Evolutionary conservation across 2,329 filamentous ascomycete species (phyloP).

Genomic region (Ascochyta pisi): DNA sequence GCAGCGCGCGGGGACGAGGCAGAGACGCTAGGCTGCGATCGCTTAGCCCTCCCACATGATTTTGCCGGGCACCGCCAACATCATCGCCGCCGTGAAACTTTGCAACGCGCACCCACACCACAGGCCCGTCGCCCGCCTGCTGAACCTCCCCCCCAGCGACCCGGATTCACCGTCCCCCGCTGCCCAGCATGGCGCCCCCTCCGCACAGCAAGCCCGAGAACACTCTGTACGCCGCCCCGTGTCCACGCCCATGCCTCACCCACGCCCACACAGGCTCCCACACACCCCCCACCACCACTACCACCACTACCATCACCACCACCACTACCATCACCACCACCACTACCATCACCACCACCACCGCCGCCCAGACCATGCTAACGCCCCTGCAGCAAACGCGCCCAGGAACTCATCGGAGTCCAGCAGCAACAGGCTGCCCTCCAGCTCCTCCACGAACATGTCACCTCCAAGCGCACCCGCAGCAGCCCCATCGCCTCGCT

Average conservation of each 20-base stretch:
- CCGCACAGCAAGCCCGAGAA: conserved; percentile 98
- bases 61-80: conserved; percentile 20
- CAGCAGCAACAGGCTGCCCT: conserved; percentile 91
- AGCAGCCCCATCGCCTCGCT: conserved; percentile 95
- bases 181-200: conserved; percentile 82
- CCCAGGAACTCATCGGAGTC: conserved; percentile 98
- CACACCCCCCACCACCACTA: neutral
- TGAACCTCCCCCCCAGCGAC: conserved; percentile 31
- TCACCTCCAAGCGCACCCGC: conserved; percentile 96
- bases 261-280: neutral
- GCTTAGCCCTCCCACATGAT: conserved; percentile 17
- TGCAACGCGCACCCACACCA: conserved; percentile 23
- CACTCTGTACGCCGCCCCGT: conserved; percentile 67
- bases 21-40: conserved; percentile 1
- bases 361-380: conserved; percentile 23
- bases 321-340: neutral
- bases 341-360: neutral
- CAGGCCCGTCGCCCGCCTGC: conserved; percentile 16
- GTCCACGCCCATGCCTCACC: neutral
- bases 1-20: neutral
- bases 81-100: conserved; percentile 28
- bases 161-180: conserved; percentile 31
- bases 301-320: no score
- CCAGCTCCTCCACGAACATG: conserved; percentile 96
- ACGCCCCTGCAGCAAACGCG: conserved; percentile 64